Evolutionary conservation across 306 rosid species (phyloP).

Genomic region (Begonia masoniana): DNA sequence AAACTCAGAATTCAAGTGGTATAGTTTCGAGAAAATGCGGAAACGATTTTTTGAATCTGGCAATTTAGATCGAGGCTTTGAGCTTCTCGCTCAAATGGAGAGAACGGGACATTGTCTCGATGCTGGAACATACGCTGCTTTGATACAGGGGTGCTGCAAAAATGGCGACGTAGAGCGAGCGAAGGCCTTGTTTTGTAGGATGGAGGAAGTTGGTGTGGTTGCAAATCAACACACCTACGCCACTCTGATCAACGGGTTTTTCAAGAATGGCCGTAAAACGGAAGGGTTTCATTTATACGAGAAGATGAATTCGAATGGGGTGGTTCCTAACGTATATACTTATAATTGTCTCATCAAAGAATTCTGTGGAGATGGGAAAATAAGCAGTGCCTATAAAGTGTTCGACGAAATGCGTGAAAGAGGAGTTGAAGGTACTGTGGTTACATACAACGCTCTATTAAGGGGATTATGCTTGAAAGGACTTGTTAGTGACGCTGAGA

Average conservation of each 20-base stretch:
- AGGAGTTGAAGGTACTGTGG: slow-evolving; percentile 37
- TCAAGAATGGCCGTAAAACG: slow-evolving; percentile 47
- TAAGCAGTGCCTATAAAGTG: slow-evolving; percentile 32
- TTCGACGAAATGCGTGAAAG: slow-evolving; percentile 61
- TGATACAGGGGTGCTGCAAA: slow-evolving; percentile 76
- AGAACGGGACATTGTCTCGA: slow-evolving; percentile 36
- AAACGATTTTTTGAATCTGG: slow-evolving; percentile 56
- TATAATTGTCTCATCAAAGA: slow-evolving; percentile 42
- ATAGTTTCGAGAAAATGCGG: slow-evolving; percentile 64
- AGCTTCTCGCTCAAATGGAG: slow-evolving; percentile 36
- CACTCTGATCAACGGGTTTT: slow-evolving; percentile 52
- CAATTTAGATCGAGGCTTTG: slow-evolving; percentile 43
- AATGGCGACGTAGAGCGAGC: slow-evolving; percentile 47
- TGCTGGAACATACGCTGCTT: slow-evolving; percentile 50
- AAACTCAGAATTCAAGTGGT: slow-evolving; percentile 28
- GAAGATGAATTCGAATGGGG: slow-evolving; percentile 40
- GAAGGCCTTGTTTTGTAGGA: slow-evolving; percentile 43
- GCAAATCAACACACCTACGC: slow-evolving; percentile 55
- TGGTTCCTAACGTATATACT: slow-evolving; percentile 36
- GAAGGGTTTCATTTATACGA: slow-evolving; percentile 65
- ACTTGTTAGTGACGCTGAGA: slow-evolving; percentile 35
- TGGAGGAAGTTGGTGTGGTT: slow-evolving; percentile 41
- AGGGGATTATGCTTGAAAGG: slow-evolving; percentile 42
- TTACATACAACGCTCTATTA: slow-evolving; percentile 44
- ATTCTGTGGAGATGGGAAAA: slow-evolving; percentile 31